Evolutionary conservation across 441 rosid species (phyloP).

Genomic region (Eutrema salsugineum): DNA sequence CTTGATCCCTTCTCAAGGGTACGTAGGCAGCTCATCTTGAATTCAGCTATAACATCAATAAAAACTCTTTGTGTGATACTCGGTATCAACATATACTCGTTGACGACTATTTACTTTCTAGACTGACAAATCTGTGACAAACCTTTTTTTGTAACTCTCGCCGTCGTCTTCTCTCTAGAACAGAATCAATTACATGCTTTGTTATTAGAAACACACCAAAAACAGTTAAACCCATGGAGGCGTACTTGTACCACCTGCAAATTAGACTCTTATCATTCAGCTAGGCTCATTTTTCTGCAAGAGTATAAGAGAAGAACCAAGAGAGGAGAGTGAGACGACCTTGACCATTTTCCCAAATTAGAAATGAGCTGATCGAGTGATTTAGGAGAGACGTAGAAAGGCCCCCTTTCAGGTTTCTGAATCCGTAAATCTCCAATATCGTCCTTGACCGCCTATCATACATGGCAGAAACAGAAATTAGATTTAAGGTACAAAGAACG

Average conservation of each 20-base stretch:
- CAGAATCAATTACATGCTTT: slow-evolving; percentile 52
- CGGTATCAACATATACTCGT: too few species aligned
- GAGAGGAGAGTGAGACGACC: slow-evolving; percentile 36
- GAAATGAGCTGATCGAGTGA: slow-evolving; percentile 83
- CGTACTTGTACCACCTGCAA: slow-evolving; percentile 80
- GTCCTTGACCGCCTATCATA: slow-evolving; percentile 80
- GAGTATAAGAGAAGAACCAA: background rate
- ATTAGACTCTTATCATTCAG: background rate
- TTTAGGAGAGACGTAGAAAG: slow-evolving; percentile 86
- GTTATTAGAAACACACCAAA: slow-evolving; percentile 75
- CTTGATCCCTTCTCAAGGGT: too few species aligned
- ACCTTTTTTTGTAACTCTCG: slow-evolving; percentile 38
- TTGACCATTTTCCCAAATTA: slow-evolving; percentile 94
- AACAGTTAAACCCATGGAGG: slow-evolving; percentile 66
- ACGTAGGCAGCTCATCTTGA: too few species aligned
- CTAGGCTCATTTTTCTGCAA: background rate
- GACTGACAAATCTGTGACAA: slow-evolving; percentile 45
- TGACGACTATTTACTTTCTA: slow-evolving; percentile 40
- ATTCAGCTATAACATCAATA: too few species aligned
- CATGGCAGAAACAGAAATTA: slow-evolving; percentile 32
- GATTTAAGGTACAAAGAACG: background rate
- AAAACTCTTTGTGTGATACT: too few species aligned
- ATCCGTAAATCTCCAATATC: slow-evolving; percentile 84
- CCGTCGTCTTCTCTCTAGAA: slow-evolving; percentile 67
- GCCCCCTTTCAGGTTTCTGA: slow-evolving; percentile 87